Evolutionary conservation across 495 filamentous ascomycete genomes (phyloP).

Genomic region (Sordaria brevicollis): DNA sequence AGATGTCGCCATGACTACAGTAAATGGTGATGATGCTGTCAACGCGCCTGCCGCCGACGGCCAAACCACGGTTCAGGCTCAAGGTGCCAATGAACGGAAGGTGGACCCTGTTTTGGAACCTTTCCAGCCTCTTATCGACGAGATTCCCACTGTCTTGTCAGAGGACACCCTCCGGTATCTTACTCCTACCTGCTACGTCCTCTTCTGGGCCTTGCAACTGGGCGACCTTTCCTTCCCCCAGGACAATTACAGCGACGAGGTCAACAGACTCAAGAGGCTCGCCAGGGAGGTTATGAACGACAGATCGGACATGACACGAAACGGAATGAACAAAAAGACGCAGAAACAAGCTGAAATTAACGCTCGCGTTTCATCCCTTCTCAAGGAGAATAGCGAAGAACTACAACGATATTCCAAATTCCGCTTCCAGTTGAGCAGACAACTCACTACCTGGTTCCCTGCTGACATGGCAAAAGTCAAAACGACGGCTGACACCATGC

Average conservation of each 20-base stretch:
- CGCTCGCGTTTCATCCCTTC: constrained; percentile 52
- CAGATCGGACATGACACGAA: constrained; percentile 56
- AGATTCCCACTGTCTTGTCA: constrained; percentile 52
- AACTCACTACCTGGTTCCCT: constrained; percentile 74
- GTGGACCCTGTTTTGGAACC: constrained; percentile 57
- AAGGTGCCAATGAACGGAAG: constrained; percentile 22
- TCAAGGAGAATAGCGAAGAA: constrained; percentile 37
- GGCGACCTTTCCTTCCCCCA: constrained; percentile 67
- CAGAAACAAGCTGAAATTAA: constrained; percentile 60
- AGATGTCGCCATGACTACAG: constrained; percentile 27
- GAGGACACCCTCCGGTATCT: constrained; percentile 53
- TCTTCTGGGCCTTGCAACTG: constrained; percentile 86
- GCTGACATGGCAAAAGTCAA: constrained; percentile 51
- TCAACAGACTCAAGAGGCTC: constrained; percentile 48
- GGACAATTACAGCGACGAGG: constrained; percentile 64
- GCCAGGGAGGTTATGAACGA: constrained; percentile 55
- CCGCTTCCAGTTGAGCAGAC: constrained; percentile 53
- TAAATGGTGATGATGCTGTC: constrained; percentile 11
- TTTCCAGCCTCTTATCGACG: constrained; percentile 62
- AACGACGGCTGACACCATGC: constrained; percentile 57
- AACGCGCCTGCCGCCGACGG: constrained; percentile 6
- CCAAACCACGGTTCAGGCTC: constrained; percentile 1
- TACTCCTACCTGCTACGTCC: constrained; percentile 70
- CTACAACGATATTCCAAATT: constrained; percentile 54
- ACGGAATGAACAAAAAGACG: constrained; percentile 53